Conservation (phyloP, 2,329 filamentous ascomycete genomes). For the Aureobasidium melanogenum region DNA sequence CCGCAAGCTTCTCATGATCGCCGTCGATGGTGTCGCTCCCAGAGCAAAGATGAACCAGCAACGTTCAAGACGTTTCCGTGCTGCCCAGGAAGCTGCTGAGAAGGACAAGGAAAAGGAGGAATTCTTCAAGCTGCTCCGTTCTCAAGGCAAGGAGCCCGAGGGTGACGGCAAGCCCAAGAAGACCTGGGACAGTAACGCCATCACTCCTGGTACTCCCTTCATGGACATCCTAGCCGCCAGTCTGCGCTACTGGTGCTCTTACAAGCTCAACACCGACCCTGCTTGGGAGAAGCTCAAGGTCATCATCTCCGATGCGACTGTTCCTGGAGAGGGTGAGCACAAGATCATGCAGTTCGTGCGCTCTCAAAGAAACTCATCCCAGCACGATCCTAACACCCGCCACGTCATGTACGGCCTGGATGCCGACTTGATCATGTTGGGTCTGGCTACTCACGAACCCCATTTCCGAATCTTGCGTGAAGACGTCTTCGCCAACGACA, state of each 20-base stretch:
- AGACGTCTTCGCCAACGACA: conserved; percentile 90
- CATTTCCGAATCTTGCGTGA: conserved; percentile 94
- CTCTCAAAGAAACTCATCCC: conserved; percentile 80
- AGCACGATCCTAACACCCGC: conserved; percentile 91
- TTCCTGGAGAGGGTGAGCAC: conserved; percentile 96
- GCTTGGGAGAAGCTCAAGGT: conserved; percentile 94
- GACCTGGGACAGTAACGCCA: conserved; percentile 82
- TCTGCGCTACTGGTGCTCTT: conserved; percentile 91
- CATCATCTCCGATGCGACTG: conserved; percentile 96
- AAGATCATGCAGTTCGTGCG: conserved; percentile 99
- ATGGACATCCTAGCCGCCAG: conserved; percentile 92
- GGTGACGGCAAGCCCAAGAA: conserved; percentile 60
- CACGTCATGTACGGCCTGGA: conserved; percentile 98
- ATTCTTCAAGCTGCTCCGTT: conserved; percentile 73
- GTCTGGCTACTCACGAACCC: conserved; percentile 91
- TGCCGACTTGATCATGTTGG: conserved; percentile 97
- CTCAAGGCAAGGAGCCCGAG: conserved; percentile 42
- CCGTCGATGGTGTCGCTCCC: conserved; percentile 93
- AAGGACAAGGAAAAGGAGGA: conserved; percentile 88
- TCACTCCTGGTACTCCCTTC: conserved; percentile 94
- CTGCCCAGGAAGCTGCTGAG: conserved; percentile 87
- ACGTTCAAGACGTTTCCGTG: conserved; percentile 87
- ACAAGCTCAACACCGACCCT: conserved; percentile 94
- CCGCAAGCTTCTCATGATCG: conserved; percentile 92
- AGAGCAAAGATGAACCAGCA: conserved; percentile 99